phyloP scores from a whole-genome alignment of 169 alveolate genomes.

The Plasmodium fragile region DNA sequence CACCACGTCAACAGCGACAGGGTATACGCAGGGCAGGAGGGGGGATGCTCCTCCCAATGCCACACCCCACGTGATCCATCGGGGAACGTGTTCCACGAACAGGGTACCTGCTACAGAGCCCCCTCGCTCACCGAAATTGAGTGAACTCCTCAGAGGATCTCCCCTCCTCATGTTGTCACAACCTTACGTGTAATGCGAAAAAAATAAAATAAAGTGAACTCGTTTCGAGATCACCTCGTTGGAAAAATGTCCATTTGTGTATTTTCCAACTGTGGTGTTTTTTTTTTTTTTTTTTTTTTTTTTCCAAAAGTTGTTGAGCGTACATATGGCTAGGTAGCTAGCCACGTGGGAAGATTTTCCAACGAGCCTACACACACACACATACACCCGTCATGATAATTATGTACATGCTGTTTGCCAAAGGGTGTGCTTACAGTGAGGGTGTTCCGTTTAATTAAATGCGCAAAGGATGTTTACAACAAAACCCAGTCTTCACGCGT shows the following conservation, averaged over 20 bases:
- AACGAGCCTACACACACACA: background rate
- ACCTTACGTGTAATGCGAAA: background rate
- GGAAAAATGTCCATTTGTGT: background rate
- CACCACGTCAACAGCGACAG: background rate
- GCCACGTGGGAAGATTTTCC: background rate
- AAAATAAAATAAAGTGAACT: background rate
- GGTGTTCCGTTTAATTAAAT: background rate
- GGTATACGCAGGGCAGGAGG: background rate
- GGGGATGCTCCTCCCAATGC: background rate
- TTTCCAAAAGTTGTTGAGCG: background rate
- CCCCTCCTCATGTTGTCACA: background rate
- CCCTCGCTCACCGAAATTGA: conserved; percentile 43
- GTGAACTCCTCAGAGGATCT: background rate
- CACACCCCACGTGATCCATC: background rate
- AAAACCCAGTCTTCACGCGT: background rate
- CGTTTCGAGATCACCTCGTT: background rate
- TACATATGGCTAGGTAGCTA: background rate
- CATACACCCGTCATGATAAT: background rate
- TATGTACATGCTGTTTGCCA: background rate
- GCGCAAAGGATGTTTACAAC: background rate
- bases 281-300: background rate
- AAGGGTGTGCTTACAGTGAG: background rate
- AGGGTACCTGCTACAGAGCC: background rate
- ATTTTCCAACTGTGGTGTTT: background rate
- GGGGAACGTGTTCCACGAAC: background rate